Percentiles rank a stretch among this genome's conserved stretches.
These are phyloP conservation scores for Cryphonectria carpinicola DNA, from an alignment of 2,329 filamentous ascomycete genomes.

Conservation along the genomic window DNA sequence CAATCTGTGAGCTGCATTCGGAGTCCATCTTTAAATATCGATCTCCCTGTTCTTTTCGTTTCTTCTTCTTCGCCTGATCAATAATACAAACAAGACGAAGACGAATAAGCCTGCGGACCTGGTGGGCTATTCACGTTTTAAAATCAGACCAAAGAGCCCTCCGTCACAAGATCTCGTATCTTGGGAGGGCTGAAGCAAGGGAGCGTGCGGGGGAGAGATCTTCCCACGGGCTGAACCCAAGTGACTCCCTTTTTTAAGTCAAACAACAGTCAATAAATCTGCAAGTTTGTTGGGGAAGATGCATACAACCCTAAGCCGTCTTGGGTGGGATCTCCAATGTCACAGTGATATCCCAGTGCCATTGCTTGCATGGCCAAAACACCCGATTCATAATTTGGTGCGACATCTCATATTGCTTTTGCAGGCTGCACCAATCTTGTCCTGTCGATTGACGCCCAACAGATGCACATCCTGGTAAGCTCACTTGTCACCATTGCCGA, in stretches of 20 bases:
- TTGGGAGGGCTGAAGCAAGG: background rate
- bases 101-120: background rate
- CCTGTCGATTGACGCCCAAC: background rate
- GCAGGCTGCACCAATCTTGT: background rate
- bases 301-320: background rate
- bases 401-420: background rate
- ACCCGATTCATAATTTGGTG: background rate
- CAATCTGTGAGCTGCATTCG: background rate
- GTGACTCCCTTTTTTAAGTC: background rate
- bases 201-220: background rate
- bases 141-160: background rate
- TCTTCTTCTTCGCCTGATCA: too few species aligned
- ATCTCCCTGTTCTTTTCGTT: background rate
- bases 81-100: background rate
- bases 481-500: too few species aligned
- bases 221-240: background rate
- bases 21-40: background rate
- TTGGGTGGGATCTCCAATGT: background rate
- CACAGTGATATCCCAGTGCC: background rate
- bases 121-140: background rate
- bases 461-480: background rate
- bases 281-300: background rate
- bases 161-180: background rate
- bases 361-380: background rate
- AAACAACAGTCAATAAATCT: background rate